These are phyloP conservation scores for Scedosporium boydii DNA, from an alignment of 2,329 filamentous ascomycete genomes.

Conservation along the genomic window DNA sequence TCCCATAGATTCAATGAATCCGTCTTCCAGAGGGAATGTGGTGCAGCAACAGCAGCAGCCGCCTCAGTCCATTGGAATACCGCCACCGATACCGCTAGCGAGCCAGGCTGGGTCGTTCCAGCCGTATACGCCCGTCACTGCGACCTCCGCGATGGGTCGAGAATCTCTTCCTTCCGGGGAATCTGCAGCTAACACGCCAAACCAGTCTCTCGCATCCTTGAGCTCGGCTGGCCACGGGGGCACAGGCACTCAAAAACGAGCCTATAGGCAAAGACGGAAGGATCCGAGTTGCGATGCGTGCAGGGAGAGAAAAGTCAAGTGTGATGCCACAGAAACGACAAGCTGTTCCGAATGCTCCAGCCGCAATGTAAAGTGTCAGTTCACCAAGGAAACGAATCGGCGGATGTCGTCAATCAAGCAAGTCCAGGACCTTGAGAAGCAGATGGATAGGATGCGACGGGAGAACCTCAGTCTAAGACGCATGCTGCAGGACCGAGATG, in stretches of 20 bases:
- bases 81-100: constrained; percentile 25
- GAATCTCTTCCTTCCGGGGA: constrained; percentile 52
- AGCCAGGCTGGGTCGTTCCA: constrained; percentile 27
- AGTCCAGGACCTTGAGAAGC: constrained; percentile 92
- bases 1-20: background rate
- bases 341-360: constrained; percentile 97
- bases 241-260: constrained; percentile 62
- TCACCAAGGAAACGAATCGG: constrained; percentile 97
- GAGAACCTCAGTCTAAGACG: constrained; percentile 69
- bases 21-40: background rate
- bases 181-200: constrained; percentile 46
- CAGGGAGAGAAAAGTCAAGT: constrained; percentile 76
- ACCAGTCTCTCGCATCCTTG: constrained; percentile 27
- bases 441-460: constrained; percentile 69
- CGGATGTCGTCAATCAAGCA: constrained; percentile 99
- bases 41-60: constrained; percentile 14
- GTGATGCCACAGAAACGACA: constrained; percentile 90
- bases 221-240: constrained; percentile 22
- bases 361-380: constrained; percentile 93
- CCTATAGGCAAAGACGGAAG: constrained; percentile 89
- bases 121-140: constrained; percentile 41
- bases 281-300: constrained; percentile 98
- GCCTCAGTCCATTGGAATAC: constrained; percentile 31
- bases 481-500: constrained; percentile 44
- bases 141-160: constrained; percentile 41